Evolutionary conservation across 257 asterid genomes (phyloP).

Genomic region (Leptodermis oblonga): DNA sequence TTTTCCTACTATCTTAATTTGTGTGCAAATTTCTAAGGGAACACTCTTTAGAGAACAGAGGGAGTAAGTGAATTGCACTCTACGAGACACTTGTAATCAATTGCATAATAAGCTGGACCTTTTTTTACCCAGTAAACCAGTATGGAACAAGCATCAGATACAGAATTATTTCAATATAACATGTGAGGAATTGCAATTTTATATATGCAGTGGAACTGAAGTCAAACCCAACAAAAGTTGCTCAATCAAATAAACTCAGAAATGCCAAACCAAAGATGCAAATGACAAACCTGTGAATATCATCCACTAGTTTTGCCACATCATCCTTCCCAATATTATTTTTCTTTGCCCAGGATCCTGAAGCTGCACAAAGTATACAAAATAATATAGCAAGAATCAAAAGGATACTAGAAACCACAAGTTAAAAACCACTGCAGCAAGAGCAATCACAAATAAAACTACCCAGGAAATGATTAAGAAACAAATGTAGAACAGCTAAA

Average conservation of each 20-base stretch:
- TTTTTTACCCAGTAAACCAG: background rate
- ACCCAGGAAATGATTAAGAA: background rate
- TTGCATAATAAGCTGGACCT: background rate
- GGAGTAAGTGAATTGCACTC: too few relatives aligned
- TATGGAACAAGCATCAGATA: background rate
- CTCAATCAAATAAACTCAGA: background rate
- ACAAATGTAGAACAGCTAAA: background rate
- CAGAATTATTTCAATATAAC: background rate
- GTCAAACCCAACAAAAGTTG: background rate
- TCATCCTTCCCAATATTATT: constrained; percentile 64
- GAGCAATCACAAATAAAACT: background rate
- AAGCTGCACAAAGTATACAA: constrained; percentile 33
- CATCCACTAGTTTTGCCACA: constrained; percentile 82
- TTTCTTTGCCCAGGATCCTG: constrained; percentile 80
- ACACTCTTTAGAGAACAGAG: too few relatives aligned
- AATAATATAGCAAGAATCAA: background rate
- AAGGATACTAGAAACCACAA: background rate
- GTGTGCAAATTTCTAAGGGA: too few relatives aligned
- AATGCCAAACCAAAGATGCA: constrained; percentile 3
- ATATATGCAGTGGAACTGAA: background rate
- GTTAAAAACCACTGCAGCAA: too few relatives aligned
- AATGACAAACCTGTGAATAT: constrained; percentile 66
- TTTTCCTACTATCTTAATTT: too few relatives aligned
- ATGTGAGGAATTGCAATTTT: too few relatives aligned
- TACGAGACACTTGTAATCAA: background rate